Conservation (phyloP, 176 grass and related monocot genomes). For the Avena atlantica region DNA sequence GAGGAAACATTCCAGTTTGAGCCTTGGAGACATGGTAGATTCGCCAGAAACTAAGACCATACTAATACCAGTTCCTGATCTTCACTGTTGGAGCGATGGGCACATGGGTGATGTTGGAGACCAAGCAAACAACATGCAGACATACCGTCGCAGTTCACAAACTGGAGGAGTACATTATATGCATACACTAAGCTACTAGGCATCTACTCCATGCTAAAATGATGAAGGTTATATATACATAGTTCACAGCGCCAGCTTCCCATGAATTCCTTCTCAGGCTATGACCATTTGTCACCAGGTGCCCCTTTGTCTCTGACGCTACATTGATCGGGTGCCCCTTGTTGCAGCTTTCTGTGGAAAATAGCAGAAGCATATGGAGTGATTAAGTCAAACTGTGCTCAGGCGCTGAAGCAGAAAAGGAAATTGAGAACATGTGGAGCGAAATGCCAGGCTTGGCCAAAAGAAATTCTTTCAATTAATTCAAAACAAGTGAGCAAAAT, state of each 20-base stretch:
- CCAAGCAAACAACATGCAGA: not conserved
- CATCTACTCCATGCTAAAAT: not conserved
- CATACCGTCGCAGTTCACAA: not conserved
- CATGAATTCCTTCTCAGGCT: not conserved
- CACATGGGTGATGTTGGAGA: not conserved
- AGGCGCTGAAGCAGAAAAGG: not conserved
- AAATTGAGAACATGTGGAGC: not conserved
- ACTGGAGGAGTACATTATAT: not conserved
- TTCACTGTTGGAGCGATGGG: not conserved
- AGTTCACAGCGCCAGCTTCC: not conserved
- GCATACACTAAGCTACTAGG: not conserved
- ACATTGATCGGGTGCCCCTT: not conserved
- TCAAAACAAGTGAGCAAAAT: constrained; percentile 8
- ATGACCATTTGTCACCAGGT: not conserved
- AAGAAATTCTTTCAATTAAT: not conserved
- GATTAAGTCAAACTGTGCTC: not conserved
- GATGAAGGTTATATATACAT: not conserved
- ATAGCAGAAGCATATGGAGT: not conserved
- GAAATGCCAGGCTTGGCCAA: not conserved
- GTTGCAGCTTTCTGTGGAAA: not conserved
- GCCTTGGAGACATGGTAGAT: not conserved
- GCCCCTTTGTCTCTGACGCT: not conserved
- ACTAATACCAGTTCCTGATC: no score
- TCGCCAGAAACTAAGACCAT: not conserved
- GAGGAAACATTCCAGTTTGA: not conserved